Percentiles rank a stretch among this genome's conserved stretches.
phyloP scores from a whole-genome alignment of 345 rosid genomes.

The Pelargonium nanum region DNA sequence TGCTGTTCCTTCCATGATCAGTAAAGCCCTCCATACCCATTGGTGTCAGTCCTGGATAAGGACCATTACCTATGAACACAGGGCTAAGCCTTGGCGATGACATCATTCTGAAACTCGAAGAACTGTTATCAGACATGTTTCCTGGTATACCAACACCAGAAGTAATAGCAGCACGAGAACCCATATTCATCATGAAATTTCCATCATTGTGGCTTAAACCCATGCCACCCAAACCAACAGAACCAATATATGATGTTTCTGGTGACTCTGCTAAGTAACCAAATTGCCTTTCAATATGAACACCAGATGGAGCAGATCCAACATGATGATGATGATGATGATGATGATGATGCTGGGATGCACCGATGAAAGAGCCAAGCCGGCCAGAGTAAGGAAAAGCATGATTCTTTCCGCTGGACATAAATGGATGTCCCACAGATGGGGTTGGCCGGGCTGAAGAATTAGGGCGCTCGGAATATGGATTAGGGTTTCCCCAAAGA shows the following conservation, averaged over 20 bases:
- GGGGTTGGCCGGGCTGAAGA: conserved; percentile 65
- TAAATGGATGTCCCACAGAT: conserved; percentile 43
- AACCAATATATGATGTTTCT: conserved; percentile 40
- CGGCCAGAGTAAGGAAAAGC: conserved; percentile 36
- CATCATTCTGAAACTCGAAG: conserved; percentile 57
- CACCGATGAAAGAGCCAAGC: conserved; percentile 36
- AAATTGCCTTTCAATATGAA: conserved; percentile 45
- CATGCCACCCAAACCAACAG: conserved; percentile 38
- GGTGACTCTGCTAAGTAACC: conserved; percentile 45
- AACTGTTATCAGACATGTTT: conserved; percentile 42
- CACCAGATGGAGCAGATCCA: conserved; percentile 90
- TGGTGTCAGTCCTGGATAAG: conserved; percentile 37
- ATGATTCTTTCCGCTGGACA: conserved; percentile 37
- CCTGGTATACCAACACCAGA: conserved; percentile 9
- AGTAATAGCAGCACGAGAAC: conserved; percentile 32
- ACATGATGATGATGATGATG: conserved; percentile 58
- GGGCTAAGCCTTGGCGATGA: conserved; percentile 62
- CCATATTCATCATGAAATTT: conserved; percentile 38
- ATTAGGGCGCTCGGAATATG: conserved; percentile 41
- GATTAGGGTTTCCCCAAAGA: conserved; percentile 82
- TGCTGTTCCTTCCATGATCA: conserved; percentile 52
- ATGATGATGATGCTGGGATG: conserved; percentile 34
- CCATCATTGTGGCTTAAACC: conserved; percentile 28
- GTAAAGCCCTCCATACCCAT: conserved; percentile 43
- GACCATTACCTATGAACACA: conserved; percentile 47